phyloP scores from a whole-genome alignment of 331 rosid genomes.

The Stylosanthes scabra region DNA sequence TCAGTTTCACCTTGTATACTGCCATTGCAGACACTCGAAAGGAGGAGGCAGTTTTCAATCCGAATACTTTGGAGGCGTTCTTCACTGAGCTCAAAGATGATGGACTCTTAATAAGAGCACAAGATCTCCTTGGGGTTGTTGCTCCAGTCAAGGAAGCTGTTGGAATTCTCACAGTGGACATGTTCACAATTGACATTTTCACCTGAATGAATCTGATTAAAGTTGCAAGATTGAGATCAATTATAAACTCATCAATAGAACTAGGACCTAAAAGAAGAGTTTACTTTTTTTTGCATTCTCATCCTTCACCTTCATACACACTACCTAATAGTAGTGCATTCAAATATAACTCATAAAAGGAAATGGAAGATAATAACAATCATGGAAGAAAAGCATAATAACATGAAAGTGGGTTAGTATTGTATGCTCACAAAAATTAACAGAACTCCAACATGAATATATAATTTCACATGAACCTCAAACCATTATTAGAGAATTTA shows the following conservation, averaged over 20 bases:
- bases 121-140: slow-evolving; percentile 35
- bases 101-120: slow-evolving; percentile 40
- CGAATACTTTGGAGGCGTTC: slow-evolving; percentile 55
- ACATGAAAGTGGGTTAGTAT: neutral
- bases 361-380: too few species aligned
- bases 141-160: slow-evolving; percentile 41
- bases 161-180: slow-evolving; percentile 48
- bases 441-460: neutral
- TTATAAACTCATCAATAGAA: slow-evolving; percentile 1
- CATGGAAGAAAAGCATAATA: too few species aligned
- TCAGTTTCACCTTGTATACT: slow-evolving; percentile 62
- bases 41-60: slow-evolving; percentile 57
- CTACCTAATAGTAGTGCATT: too few species aligned
- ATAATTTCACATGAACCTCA: neutral
- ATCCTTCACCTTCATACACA: too few species aligned
- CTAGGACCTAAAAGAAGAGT: neutral
- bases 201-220: slow-evolving; percentile 38
- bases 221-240: slow-evolving; percentile 20
- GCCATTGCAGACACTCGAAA: slow-evolving; percentile 69
- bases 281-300: neutral
- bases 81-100: slow-evolving; percentile 47
- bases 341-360: too few species aligned
- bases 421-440: too few species aligned
- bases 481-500: neutral
- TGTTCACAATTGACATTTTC: slow-evolving; percentile 44